Evolutionary conservation across 441 rosid species (phyloP), one percentile per base, ranked within the genome.

Genomic region (Adansonia madagascariensis): DNA sequence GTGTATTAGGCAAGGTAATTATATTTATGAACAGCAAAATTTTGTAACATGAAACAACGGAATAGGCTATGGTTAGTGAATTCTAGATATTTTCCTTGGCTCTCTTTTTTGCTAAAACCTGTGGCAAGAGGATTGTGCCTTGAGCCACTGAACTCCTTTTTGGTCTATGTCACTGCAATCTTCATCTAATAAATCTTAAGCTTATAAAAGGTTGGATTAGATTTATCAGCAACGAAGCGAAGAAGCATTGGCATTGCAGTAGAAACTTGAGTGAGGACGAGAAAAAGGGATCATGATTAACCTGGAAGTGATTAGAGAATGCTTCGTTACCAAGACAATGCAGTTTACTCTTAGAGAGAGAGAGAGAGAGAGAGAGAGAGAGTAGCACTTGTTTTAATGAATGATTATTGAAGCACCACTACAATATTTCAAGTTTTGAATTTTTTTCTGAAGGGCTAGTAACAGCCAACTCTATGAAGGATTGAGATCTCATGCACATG

Each of bases 401-500:
- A 69, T 61, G 10, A 24, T 52, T 52, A 47, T 46, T 44, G 50
- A 62, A 15, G 61, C 44, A 44, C 46, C 53, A 18, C 15, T 41
- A 52, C 52, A 47, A 31, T 31, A 31, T 31, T 67, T 22, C 61
- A 3, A 27, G 31, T 46, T 53, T 46, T 10, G 62, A 24, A 35
- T 24, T 75, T 61, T 74, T 50, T 39, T 41, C 35, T 39, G 1
- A 52, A 62, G 74, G 46, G 61, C 24, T 20, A 8, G 65, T 71
- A n/a, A 71, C 46, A 31, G 49, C 60, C 74, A 15, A 53, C 65
- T 43, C 60, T 41, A 31, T 57, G 39, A 59, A 52, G 57, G 63
- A 20, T 73, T 74, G 47, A 64, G 9, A 43, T 70, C 70, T 76
- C 41, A 15, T 62, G 75, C 43, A 77, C 60, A 20, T 18, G 18